Conservation (phyloP, 2,329 filamentous ascomycete species). For the Xylaria sp. region DNA sequence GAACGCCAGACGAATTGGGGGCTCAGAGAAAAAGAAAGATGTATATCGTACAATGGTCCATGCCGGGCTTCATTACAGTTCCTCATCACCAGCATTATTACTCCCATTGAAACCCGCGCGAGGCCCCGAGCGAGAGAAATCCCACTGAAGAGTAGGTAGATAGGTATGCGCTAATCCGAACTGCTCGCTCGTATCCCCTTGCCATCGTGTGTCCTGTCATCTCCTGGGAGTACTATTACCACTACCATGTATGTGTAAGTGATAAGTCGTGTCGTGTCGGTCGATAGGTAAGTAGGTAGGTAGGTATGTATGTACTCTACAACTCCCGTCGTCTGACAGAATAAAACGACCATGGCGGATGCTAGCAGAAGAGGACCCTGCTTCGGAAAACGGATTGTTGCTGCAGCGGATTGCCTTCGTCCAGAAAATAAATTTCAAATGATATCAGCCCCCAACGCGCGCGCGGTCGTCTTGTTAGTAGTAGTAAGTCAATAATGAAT, state of each 20-base stretch:
- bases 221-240: too few species aligned
- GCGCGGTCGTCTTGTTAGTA: constrained; percentile 13
- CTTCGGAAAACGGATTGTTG: not conserved
- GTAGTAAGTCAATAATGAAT: constrained; percentile 4
- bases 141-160: constrained; percentile 3
- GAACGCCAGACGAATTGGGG: constrained; percentile 9
- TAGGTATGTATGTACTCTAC: not conserved
- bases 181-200: not conserved
- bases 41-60: constrained; percentile 23
- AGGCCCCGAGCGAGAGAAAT: constrained; percentile 1
- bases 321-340: too few species aligned
- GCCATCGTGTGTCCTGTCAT: not conserved
- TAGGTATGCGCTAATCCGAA: not conserved
- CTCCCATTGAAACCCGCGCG: constrained; percentile 2
- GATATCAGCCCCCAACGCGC: constrained; percentile 21
- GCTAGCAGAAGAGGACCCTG: not conserved
- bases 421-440: constrained; percentile 9
- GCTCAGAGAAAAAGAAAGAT: constrained; percentile 7
- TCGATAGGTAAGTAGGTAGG: too few species aligned
- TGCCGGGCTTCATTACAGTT: constrained; percentile 17
- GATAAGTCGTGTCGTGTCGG: too few species aligned
- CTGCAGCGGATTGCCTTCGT: not conserved
- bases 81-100: constrained; percentile 21
- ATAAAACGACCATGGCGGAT: not conserved
- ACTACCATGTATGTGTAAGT: too few species aligned